Evolutionary conservation across 75 land plant species (phyloP).

Genomic region (Pseudotsuga menziesii): DNA sequence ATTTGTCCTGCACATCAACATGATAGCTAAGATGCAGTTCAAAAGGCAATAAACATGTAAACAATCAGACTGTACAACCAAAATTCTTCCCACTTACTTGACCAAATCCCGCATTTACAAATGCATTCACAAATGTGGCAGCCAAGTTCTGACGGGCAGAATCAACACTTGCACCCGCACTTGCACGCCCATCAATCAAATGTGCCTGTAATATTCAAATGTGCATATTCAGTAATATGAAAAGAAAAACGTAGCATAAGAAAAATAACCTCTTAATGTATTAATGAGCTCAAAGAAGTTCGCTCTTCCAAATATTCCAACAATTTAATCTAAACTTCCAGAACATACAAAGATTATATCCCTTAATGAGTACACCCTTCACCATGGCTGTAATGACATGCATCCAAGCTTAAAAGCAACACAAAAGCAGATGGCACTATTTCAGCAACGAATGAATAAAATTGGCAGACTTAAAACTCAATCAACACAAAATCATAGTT

Average conservation of each 20-base stretch:
- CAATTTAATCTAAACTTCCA: not conserved
- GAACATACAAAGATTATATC: not conserved
- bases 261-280: not conserved
- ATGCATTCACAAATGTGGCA: slow-evolving; percentile 98
- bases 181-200: slow-evolving; percentile 93
- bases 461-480: too few species aligned
- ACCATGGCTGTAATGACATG: too few species aligned
- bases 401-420: too few species aligned
- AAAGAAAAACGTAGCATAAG: not conserved
- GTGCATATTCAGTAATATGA: not conserved
- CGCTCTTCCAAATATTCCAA: not conserved
- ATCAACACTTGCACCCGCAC: slow-evolving; percentile 89
- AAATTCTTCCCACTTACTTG: slow-evolving; percentile 44
- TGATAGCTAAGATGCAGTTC: not conserved
- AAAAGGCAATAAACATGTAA: slow-evolving; percentile 1
- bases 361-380: not conserved
- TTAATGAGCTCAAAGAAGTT: not conserved
- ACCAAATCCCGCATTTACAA: slow-evolving; percentile 99
- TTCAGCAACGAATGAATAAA: too few species aligned
- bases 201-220: slow-evolving; percentile 57
- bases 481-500: too few species aligned
- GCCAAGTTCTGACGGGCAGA: slow-evolving; percentile 98
- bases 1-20: slow-evolving; percentile 67
- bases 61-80: not conserved
- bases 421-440: too few species aligned